These are phyloP conservation scores for Candida boidinii DNA, from an alignment of 805 yeast species.

Conservation along the genomic window DNA sequence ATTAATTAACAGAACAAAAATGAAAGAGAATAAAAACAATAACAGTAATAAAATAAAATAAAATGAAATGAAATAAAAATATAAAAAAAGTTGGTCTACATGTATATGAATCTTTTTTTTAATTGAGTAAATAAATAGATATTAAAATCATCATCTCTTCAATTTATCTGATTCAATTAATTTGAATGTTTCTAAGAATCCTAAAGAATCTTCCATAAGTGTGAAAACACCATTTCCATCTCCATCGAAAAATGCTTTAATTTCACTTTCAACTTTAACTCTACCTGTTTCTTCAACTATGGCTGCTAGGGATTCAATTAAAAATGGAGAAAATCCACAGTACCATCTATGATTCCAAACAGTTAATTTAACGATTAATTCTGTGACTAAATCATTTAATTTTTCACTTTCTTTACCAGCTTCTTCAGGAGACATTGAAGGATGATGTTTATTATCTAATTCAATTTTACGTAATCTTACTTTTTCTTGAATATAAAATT, in stretches of 20 bases:
- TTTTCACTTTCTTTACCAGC: slow-evolving; percentile 21
- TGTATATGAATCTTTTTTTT: too few species aligned
- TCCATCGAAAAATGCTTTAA: slow-evolving; percentile 55
- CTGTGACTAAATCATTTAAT: slow-evolving; percentile 53
- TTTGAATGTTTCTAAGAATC: slow-evolving; percentile 35
- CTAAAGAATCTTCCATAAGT: slow-evolving; percentile 44
- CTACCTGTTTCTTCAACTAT: slow-evolving; percentile 72
- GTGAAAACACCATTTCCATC: slow-evolving; percentile 46
- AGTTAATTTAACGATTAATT: slow-evolving; percentile 62
- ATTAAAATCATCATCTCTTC: too few species aligned
- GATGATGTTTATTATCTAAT: slow-evolving; percentile 15
- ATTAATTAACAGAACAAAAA: too few species aligned
- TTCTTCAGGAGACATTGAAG: slow-evolving; percentile 4
- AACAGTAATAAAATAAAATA: too few species aligned
- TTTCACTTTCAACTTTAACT: slow-evolving; percentile 64
- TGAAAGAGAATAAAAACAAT: too few species aligned
- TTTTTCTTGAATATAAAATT: slow-evolving; percentile 49
- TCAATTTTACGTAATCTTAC: slow-evolving; percentile 21
- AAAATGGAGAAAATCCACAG: slow-evolving; percentile 72
- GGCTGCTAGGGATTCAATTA: slow-evolving; percentile 47
- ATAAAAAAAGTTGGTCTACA: too few species aligned
- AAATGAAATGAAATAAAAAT: too few species aligned
- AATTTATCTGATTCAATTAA: slow-evolving; percentile 23
- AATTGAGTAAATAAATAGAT: too few species aligned
- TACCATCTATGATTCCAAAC: slow-evolving; percentile 99